Evolutionary conservation across 345 rosid species (phyloP).

Genomic region (Jatropha curcas): DNA sequence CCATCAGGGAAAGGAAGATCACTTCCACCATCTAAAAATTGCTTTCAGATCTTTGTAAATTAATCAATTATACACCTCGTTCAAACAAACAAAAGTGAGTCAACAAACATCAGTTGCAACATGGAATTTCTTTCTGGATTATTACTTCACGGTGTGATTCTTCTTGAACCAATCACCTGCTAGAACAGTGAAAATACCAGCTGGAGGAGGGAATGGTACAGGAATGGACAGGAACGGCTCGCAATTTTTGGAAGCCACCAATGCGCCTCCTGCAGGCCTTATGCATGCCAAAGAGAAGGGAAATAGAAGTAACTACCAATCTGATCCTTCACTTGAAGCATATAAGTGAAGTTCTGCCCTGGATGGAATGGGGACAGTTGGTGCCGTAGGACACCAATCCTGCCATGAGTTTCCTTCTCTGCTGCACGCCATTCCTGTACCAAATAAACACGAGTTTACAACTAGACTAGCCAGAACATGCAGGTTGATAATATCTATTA

Average conservation of each 20-base stretch:
- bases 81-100: background rate
- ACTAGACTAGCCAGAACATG: too few species aligned
- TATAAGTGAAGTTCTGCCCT: slow-evolving; percentile 71
- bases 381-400: slow-evolving; percentile 79
- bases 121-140: background rate
- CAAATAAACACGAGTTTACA: too few species aligned
- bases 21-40: slow-evolving; percentile 50
- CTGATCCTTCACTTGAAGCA: slow-evolving; percentile 78
- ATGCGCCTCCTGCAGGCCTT: slow-evolving; percentile 86
- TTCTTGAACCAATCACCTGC: slow-evolving; percentile 77
- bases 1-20: slow-evolving; percentile 68
- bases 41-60: slow-evolving; percentile 54
- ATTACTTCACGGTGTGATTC: slow-evolving; percentile 61
- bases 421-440: slow-evolving; percentile 78
- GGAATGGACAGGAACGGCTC: slow-evolving; percentile 77
- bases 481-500: background rate
- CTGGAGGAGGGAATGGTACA: slow-evolving; percentile 69
- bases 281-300: slow-evolving; percentile 80
- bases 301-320: slow-evolving; percentile 82
- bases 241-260: slow-evolving; percentile 66
- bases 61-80: slow-evolving; percentile 3
- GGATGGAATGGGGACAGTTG: slow-evolving; percentile 81
- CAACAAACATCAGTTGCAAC: background rate
- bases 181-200: slow-evolving; percentile 66
- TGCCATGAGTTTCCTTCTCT: slow-evolving; percentile 81